Evolutionary conservation across 441 rosid genomes (phyloP).

Genomic region (Arabidopsis hybrid): DNA sequence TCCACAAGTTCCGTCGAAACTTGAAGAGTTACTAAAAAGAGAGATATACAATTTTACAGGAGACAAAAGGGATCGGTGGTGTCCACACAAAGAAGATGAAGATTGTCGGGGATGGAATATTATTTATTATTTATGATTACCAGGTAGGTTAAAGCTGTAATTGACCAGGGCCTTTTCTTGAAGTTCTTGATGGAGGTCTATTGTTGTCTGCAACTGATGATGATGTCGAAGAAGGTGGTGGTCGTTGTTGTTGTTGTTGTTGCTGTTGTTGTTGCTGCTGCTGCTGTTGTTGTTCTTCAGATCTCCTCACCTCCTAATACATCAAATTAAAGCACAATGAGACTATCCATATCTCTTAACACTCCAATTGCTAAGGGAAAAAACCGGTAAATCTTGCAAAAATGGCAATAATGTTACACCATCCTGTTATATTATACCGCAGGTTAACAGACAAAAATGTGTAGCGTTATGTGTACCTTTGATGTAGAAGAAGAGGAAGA

Average conservation of each 20-base stretch:
- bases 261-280: conserved; percentile 9
- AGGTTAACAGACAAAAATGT: neutral
- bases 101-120: conserved; percentile 24
- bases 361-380: neutral
- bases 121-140: conserved; percentile 33
- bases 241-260: conserved; percentile 31
- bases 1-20: conserved; percentile 41
- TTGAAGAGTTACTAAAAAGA: conserved; percentile 35
- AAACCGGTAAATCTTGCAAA: neutral
- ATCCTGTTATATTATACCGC: neutral
- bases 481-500: conserved; percentile 52
- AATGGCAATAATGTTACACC: neutral
- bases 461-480: conserved; percentile 53
- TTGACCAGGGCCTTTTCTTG: conserved; percentile 82
- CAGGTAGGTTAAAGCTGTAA: conserved; percentile 56
- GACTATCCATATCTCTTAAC: conserved; percentile 11
- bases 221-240: conserved; percentile 46
- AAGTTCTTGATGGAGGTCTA: conserved; percentile 73
- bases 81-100: conserved; percentile 40
- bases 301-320: conserved; percentile 70
- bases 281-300: conserved; percentile 55
- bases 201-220: conserved; percentile 48
- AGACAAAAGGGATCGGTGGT: conserved; percentile 44
- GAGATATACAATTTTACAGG: conserved; percentile 49
- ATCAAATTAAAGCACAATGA: conserved; percentile 30